Base-by-base conservation (phyloP, 140 eudicot species). In the Oenanthe javanica region DNA sequence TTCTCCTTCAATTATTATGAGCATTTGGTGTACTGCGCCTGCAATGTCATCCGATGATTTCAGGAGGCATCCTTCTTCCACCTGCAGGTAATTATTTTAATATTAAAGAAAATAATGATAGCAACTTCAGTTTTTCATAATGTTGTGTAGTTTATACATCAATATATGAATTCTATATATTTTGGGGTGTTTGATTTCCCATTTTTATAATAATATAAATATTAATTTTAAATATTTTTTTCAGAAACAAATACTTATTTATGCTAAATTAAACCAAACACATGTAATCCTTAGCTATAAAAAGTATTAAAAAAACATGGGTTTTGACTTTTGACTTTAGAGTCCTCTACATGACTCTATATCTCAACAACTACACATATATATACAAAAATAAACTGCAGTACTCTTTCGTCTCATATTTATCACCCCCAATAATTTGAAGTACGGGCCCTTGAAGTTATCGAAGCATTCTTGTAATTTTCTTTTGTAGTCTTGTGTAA, bases 51-150 rank as follows among this genome's bases (percentile, higher is more conserved):
- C 94, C 45, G 93, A 90, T 42, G 94, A 86, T 69, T 84, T 88
- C 5, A 91, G 90, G 75, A 82, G 85, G 80, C 94, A 89, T 19
- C 91, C 94, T 85, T 89, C 97, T 83, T 91, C 97, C 73, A 91
- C 92, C 97, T 91, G 86, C 84, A 85, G 18, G 14, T 48, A 12
- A 66, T 27, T 66, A 9, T 67, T 70, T 40, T 13, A 38, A 10
- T 43, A 50, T 9, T 10, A 50, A 9, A 50, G 9, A 3, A 27
- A 2, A 14, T 7, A 1, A 59, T 59, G 21, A 1, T 21, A 2
- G 31, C 67, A 21, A 59, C 27, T 21, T 4, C 25, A 6, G 21
- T 21, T 55, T 55, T 5, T 19, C 25, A 18, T 55, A 0, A 55
- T 55, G 10, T 19, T 55, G 50, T 47, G 9, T 47, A 18, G 25